Base-by-base conservation (phyloP, 179 eudicot species). In the Gypsophila paniculata region DNA sequence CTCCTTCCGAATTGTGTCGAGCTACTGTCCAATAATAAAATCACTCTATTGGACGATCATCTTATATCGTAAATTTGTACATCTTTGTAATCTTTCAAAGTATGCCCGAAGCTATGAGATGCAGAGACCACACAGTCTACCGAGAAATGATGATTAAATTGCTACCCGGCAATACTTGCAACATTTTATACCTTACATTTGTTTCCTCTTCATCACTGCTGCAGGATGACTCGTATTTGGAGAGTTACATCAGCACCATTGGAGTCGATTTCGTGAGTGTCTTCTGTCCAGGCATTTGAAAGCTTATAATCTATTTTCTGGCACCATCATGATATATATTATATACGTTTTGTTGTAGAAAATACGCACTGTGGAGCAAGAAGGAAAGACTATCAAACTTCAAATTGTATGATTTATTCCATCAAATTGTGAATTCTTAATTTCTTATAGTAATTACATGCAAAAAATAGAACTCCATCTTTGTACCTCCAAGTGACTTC, bases 341-440 rank as follows among this genome's bases (percentile, higher is more conserved):
- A 2, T 58, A 15, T 25, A 65, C 25, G 13, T 61, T 44, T 18
- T 72, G 18, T 5, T 85, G 77, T 74, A 87, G 90, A 87, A 87
- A 88, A 88, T 84, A 6, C 89, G 91, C 65, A 88, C 91, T 19
- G 91, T 88, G 81, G 91, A 88, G 82, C 91, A 88, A 82, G 91
- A 88, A 72, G 91, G 86, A 69, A 88, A 88, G 86, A 88, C 85
- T 6, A 74, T 88, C 69, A 88, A 88, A 77, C 85, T 84, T 76
- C 91, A 88, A 72, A 88, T 87, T 62, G 91, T 88, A 88, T 72
- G 91, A n/a, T 22, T 9, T 46, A 0, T 42, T 42, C 8, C 46
- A 42, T 42, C 46, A 42, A 42, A 42, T 9, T 42, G 46, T 42
- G 3, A 42, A 42, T 42, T 6, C 46, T 42, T 36, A 39, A n/a